A percentile compares a stretch with the other conserved stretches of the same genome.
Conservation (phyloP, 805 yeast genomes). For the Myxozyma vanderwaltii region DNA sequence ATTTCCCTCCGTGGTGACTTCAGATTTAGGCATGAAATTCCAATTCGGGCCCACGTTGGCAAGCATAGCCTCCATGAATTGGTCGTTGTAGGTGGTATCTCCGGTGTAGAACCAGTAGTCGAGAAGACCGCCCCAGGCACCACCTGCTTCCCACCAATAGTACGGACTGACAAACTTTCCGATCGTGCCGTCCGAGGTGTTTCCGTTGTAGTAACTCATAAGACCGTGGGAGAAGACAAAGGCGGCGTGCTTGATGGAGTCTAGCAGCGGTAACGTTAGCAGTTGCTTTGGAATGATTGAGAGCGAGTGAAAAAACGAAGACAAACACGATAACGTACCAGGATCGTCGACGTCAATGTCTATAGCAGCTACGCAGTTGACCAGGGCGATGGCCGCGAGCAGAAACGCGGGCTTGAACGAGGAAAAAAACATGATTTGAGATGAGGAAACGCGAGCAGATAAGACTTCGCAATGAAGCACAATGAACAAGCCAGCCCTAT, state of each 20-base stretch:
- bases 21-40: conserved; percentile 85
- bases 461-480: no score
- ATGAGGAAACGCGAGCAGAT: no score
- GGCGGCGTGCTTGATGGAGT: conserved; percentile 55
- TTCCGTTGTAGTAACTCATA: conserved; percentile 69
- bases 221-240: conserved; percentile 59
- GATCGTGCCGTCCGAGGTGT: conserved; percentile 67
- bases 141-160: conserved; percentile 97
- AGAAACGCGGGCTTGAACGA: neutral
- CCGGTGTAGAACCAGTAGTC: conserved; percentile 75
- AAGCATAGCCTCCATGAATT: conserved; percentile 62
- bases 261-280: conserved; percentile 4
- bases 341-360: conserved; percentile 22
- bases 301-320: no score
- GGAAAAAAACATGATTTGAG: neutral
- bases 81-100: conserved; percentile 64
- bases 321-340: conserved; percentile 5
- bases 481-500: no score
- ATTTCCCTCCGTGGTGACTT: conserved; percentile 90
- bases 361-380: conserved; percentile 7
- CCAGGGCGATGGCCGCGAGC: neutral
- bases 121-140: conserved; percentile 76
- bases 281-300: neutral
- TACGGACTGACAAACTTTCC: conserved; percentile 90
- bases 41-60: conserved; percentile 73